These are phyloP conservation scores for Blastobotrys serpentis DNA, from an alignment of 1,139 yeast species.

Conservation along the genomic window DNA sequence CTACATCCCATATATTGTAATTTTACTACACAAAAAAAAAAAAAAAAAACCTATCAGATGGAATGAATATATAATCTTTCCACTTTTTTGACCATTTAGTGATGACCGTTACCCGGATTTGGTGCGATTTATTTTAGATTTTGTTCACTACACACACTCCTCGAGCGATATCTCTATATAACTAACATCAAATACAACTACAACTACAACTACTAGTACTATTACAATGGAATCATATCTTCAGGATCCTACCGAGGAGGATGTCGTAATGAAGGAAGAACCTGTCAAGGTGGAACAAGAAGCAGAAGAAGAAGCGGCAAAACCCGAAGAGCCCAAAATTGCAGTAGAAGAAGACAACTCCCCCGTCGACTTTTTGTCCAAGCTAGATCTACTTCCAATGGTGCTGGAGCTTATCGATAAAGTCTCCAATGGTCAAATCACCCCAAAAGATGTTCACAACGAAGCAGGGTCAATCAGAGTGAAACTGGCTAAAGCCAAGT, in stretches of 20 bases:
- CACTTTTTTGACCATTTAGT: too few relatives aligned
- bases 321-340: neutral
- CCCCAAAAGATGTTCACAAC: conserved; percentile 30
- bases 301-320: neutral
- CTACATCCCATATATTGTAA: too few relatives aligned
- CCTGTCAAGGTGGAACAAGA: neutral
- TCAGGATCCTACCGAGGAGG: conserved; percentile 6
- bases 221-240: conserved; percentile 3
- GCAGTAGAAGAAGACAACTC: neutral
- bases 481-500: conserved; percentile 25
- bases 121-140: too few relatives aligned
- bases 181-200: neutral
- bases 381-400: conserved; percentile 29
- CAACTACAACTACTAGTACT: neutral
- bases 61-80: too few relatives aligned
- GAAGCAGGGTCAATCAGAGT: conserved; percentile 32
- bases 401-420: conserved; percentile 28
- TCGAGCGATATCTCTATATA: too few relatives aligned
- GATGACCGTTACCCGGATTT: conserved; percentile 5
- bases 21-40: too few relatives aligned
- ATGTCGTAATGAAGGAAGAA: conserved; percentile 5
- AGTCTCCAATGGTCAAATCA: conserved; percentile 24
- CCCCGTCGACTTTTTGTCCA: conserved; percentile 18
- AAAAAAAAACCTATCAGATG: too few relatives aligned
- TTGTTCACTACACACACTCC: too few relatives aligned